phyloP scores from a whole-genome alignment of 768 basidiomycete genomes.

The Candolleomyces aberdarensis region DNA sequence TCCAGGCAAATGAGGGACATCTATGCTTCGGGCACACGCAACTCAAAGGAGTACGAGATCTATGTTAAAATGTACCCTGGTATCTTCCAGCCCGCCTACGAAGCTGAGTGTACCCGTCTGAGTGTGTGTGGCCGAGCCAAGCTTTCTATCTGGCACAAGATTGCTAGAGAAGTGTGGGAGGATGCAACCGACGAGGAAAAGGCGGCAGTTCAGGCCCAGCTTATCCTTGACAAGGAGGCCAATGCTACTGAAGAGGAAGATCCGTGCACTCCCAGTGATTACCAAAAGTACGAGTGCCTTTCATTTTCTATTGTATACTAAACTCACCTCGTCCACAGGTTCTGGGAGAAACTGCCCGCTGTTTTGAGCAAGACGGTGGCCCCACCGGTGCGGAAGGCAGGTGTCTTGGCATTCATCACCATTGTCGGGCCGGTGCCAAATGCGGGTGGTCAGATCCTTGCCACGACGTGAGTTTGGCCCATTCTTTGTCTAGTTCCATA shows the following conservation, averaged over 20 bases:
- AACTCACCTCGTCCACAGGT: neutral
- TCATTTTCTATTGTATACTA: too few species aligned
- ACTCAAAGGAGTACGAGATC: neutral
- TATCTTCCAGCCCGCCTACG: neutral
- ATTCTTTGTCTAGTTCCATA: neutral
- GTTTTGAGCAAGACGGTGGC: neutral
- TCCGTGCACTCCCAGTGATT: neutral
- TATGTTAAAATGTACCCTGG: neutral
- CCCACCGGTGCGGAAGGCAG: neutral
- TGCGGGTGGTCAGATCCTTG: neutral
- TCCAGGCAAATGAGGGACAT: neutral
- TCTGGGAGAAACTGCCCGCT: neutral
- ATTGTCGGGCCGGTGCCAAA: neutral
- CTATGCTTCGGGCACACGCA: neutral
- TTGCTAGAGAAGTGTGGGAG: neutral
- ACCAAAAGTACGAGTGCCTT: neutral
- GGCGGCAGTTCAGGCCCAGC: neutral
- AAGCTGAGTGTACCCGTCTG: neutral
- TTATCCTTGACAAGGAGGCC: neutral
- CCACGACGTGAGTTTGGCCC: neutral
- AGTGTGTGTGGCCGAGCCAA: neutral
- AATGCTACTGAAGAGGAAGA: neutral
- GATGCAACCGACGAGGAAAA: neutral
- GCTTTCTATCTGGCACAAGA: neutral
- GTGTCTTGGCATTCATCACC: neutral